phyloP scores from a whole-genome alignment of 73 alveolate genomes.

The Symbiodinium natans region DNA sequence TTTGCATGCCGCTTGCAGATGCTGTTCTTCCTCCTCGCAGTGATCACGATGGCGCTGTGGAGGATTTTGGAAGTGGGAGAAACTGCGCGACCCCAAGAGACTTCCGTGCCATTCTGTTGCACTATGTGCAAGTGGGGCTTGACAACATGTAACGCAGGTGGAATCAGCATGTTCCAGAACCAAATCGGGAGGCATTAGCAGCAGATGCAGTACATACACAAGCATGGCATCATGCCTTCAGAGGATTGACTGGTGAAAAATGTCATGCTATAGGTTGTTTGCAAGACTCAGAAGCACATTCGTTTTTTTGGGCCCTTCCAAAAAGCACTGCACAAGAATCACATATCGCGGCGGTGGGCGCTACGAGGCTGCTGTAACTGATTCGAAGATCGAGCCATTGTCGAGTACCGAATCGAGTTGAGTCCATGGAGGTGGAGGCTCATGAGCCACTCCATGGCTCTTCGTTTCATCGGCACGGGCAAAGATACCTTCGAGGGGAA shows the following conservation, averaged over 20 bases:
- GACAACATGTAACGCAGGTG: not conserved
- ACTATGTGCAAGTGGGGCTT: not conserved
- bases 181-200: not conserved
- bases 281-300: no score
- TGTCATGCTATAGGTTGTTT: not conserved
- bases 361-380: no score
- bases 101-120: not conserved
- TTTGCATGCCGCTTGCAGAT: not conserved
- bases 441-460: no score
- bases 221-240: not conserved
- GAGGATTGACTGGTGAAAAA: not conserved
- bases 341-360: no score
- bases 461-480: no score
- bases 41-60: slow-evolving; percentile 37
- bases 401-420: no score
- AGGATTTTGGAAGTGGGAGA: slow-evolving; percentile 48
- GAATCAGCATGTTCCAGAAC: not conserved
- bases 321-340: no score
- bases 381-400: no score
- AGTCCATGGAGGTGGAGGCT: no score
- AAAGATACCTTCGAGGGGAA: no score
- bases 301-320: no score
- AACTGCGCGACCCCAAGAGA: slow-evolving; percentile 21
- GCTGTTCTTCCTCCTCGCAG: slow-evolving; percentile 62
- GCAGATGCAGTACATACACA: not conserved